Evolutionary conservation across 768 basidiomycete genomes (phyloP), one percentile per base, ranked within the genome.

Genomic region (Amanita thiersii): DNA sequence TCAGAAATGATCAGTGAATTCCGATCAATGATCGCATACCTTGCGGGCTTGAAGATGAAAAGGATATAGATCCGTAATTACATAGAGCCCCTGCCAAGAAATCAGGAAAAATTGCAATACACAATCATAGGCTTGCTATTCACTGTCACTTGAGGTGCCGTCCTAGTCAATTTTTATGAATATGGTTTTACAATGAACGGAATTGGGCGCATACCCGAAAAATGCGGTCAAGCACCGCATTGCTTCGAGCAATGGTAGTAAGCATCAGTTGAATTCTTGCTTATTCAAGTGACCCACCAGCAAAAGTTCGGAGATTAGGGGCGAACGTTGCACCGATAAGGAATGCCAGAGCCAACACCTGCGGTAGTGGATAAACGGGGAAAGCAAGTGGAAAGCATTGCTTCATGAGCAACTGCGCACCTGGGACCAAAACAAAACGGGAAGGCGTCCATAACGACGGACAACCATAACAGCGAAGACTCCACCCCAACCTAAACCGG

Each of bases 401-500:
- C 21, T 21, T 12, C 19, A 25, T 25, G 14, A 18, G 29, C 11
- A 23, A 46, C 62, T 17, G n/a, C n/a, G n/a, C 42, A 75, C 75
- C 60, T 83, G 81, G 0, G 78, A 77, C 81, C 81, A 86, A 60
- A 82, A 83, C 25, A 86, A 56, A 9, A 83, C 62, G 0, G 81
- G 79, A 1, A 86, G 66, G 32, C 82, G 73, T 5, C 82, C 82
- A 40, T 59, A 70, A 12, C 77, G 71, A 24, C 79, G 66, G 55
- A 82, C 75, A 23, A 81, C 55, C 62, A 81, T 76, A 4, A 81
- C 77, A n/a, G 72, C 71, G 46, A 74, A 63, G n/a, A 79, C 45
- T 14, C 75, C 75, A 30, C 79, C 77, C 68, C 72, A 75, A 15
- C 79, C 78, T 72, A 52, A 32, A 15, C 5, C 34, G 4, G 19